Conservation (phyloP, 495 filamentous ascomycete genomes). For the Neurospora cerealis region DNA sequence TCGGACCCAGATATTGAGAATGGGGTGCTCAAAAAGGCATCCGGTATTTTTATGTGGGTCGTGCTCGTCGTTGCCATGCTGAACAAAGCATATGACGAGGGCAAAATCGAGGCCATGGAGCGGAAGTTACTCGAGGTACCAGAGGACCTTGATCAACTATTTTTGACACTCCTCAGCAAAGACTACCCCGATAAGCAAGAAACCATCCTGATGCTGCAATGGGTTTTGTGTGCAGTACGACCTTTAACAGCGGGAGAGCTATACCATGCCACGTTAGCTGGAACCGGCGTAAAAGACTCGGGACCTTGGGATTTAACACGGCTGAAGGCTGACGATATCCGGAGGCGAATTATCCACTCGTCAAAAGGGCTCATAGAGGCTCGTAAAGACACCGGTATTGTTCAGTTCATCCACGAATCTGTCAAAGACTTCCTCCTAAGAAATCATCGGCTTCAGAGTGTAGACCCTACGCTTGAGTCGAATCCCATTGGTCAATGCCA, state of each 20-base stretch:
- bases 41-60: constrained; percentile 26
- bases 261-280: no score
- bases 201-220: no score
- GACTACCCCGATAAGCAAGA: not conserved
- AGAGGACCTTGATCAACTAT: constrained; percentile 1
- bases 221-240: no score
- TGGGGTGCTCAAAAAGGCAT: not conserved
- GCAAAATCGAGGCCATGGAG: constrained; percentile 6
- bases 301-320: no score
- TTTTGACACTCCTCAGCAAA: not conserved
- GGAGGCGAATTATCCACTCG: constrained; percentile 8
- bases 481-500: constrained; percentile 1
- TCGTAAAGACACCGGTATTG: not conserved
- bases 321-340: constrained; percentile 1
- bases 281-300: no score
- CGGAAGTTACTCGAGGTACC: constrained; percentile 1
- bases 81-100: constrained; percentile 21
- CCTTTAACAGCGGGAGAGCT: no score
- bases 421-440: constrained; percentile 11
- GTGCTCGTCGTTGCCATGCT: constrained; percentile 23
- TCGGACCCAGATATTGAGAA: not conserved
- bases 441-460: constrained; percentile 1
- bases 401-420: constrained; percentile 13
- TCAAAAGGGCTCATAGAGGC: constrained; percentile 11
- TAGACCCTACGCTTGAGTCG: constrained; percentile 5